Conservation (phyloP, 139 green algal genomes). For the Micromonas pusilla region DNA sequence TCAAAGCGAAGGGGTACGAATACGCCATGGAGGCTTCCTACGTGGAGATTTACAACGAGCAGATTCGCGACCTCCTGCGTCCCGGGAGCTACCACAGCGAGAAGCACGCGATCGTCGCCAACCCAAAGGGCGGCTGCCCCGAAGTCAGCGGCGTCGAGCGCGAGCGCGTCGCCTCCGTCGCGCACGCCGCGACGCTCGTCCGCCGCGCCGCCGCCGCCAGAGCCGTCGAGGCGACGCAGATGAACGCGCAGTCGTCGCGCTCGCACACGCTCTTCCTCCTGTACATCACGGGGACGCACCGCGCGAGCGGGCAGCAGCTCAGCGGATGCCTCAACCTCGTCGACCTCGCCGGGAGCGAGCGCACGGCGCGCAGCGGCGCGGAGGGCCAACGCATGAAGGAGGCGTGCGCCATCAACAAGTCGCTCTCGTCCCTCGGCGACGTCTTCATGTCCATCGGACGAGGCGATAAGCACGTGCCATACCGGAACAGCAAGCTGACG, state of each 20-base stretch:
- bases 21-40: conserved; percentile 80
- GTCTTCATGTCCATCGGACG: conserved; percentile 56
- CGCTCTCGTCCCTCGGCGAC: conserved; percentile 71
- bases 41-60: conserved; percentile 92
- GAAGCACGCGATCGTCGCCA: conserved; percentile 62
- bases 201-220: conserved; percentile 53
- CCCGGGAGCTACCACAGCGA: conserved; percentile 38
- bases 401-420: conserved; percentile 91
- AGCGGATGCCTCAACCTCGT: conserved; percentile 73
- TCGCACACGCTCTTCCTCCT: conserved; percentile 89
- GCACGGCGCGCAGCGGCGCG: conserved; percentile 36
- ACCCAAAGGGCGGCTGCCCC: conserved; percentile 38
- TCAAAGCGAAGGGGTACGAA: conserved; percentile 65
- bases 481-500: conserved; percentile 86
- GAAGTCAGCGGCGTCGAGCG: conserved; percentile 25
- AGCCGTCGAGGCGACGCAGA: conserved; percentile 73
- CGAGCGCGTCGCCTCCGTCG: conserved; percentile 44
- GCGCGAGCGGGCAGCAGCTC: conserved; percentile 45
- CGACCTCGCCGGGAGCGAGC: conserved; percentile 67
- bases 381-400: conserved; percentile 77
- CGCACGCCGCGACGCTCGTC: conserved; percentile 56
- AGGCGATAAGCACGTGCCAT: conserved; percentile 37
- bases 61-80: conserved; percentile 73
- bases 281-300: conserved; percentile 74
- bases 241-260: conserved; percentile 77